Evolutionary conservation across 352 stramenopile species (phyloP), one percentile per base, ranked within the genome.

Genomic region (Thraustochytrium sp.): DNA sequence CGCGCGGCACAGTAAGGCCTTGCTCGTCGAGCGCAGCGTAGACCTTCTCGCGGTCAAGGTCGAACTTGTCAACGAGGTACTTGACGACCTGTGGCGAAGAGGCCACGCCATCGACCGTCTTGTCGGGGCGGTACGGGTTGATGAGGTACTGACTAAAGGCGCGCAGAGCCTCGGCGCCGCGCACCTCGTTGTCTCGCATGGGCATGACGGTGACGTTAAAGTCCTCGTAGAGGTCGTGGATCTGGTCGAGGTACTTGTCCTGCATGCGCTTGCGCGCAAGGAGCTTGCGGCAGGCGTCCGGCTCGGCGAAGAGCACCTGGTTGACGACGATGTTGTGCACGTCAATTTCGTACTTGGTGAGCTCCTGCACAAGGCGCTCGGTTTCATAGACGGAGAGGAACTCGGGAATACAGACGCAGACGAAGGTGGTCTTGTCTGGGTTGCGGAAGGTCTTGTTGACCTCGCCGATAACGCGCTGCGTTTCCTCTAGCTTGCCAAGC

Each of bases 231-330:
- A 99, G 89, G 89, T 99, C 96, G 88, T 98, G 98, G 88, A 99
- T 98, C 90, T 99, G 96, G 84, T 97, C 95, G 85, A 99, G 98
- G 90, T 99, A 99, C 89, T 99, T 99, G 89, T 99, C 96, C 90
- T 99, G 97, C 96, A 99, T 99, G 88, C 96, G 94, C 85, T 98
- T 97, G 85, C 97, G 92, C 23, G 96, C 94, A 48, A 82, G 40
- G 72, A 85, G 68, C 82, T 88, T 49, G 38, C 82, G 59, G 61
- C 75, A 84, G 18, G 75, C 55, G 36, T 84, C 75, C n/a, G 55
- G 55, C 46, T 84, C 75, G 13, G 93, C 94, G 86, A 98, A 98
- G 40, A 98, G 87, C 55, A 99, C 96, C 88, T 99, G 97, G 87
- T 99, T 99, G 61, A 99, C 96, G 11, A 99, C 96, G 61, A 99